Conservation (phyloP, 176 grass and related monocot genomes). For the Olyra latifolia region DNA sequence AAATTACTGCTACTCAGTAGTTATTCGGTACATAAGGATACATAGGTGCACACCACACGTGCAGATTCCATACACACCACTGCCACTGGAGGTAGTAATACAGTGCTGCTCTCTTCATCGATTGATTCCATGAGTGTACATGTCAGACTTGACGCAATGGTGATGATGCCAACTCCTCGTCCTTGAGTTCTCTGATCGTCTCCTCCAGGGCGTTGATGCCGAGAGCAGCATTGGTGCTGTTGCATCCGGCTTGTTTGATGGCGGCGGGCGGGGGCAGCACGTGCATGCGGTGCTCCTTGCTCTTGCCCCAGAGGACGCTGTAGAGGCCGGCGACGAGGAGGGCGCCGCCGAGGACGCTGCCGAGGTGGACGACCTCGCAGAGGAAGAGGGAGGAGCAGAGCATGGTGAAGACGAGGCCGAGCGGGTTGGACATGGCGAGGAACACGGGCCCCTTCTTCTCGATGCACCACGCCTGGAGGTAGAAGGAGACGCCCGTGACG, state of each 20-base stretch:
- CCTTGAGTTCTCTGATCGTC: not conserved
- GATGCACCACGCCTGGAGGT: slow-evolving; percentile 72
- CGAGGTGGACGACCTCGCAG: slow-evolving; percentile 53
- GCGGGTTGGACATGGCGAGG: slow-evolving; percentile 58
- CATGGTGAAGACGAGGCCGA: slow-evolving; percentile 59
- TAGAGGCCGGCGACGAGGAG: slow-evolving; percentile 51
- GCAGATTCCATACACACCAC: no score
- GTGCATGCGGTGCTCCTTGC: slow-evolving; percentile 11
- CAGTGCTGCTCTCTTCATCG: no score
- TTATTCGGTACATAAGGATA: no score
- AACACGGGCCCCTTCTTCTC: slow-evolving; percentile 67
- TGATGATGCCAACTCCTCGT: not conserved
- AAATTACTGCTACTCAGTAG: no score
- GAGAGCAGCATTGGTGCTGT: not conserved
- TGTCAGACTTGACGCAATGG: not conserved
- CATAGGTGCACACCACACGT: no score
- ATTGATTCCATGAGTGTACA: no score
- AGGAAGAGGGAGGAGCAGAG: slow-evolving; percentile 63
- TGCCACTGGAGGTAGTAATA: no score
- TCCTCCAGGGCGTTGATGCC: not conserved
- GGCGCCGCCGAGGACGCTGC: slow-evolving; percentile 48
- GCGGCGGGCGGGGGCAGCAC: not conserved
- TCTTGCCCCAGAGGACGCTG: slow-evolving; percentile 57
- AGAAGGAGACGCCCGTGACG: slow-evolving; percentile 57
- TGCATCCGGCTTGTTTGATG: not conserved